Conservation (phyloP, 2,329 filamentous ascomycete genomes). For the Blastomyces gilchristii region DNA sequence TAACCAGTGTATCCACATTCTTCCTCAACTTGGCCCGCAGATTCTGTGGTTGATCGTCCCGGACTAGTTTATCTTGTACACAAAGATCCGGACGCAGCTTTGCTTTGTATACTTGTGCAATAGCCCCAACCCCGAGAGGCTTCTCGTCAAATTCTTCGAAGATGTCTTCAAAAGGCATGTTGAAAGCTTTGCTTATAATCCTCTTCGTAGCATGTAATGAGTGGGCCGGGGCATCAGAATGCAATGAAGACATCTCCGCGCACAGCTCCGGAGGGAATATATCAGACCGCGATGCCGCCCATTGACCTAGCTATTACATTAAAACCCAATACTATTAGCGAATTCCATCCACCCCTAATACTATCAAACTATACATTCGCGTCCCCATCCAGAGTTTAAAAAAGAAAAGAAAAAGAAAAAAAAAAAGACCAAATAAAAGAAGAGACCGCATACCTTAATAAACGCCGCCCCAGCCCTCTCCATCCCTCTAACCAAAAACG, state of each 20-base stretch:
- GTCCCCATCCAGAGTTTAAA: neutral
- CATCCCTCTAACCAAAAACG: constrained; percentile 77
- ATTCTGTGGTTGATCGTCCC: constrained; percentile 43
- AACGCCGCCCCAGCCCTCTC: constrained; percentile 89
- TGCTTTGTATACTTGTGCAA: constrained; percentile 95
- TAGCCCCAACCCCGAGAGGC: constrained; percentile 86
- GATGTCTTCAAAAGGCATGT: constrained; percentile 71
- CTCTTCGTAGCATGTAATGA: constrained; percentile 67
- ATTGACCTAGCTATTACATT: constrained; percentile 68
- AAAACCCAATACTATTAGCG: constrained; percentile 4
- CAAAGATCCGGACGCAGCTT: constrained; percentile 74
- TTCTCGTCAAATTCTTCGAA: constrained; percentile 91
- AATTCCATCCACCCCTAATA: constrained; percentile 1
- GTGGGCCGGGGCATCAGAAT: constrained; percentile 90
- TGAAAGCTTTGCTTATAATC: constrained; percentile 73
- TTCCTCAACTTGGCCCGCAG: constrained; percentile 61
- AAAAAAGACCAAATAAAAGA: neutral
- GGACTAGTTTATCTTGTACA: constrained; percentile 48
- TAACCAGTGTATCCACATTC: constrained; percentile 76
- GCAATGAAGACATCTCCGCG: constrained; percentile 82
- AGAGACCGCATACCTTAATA: constrained; percentile 61
- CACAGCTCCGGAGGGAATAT: constrained; percentile 94
- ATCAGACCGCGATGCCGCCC: constrained; percentile 91
- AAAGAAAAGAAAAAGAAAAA: too few relatives aligned
- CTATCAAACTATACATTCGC: neutral